A percentile compares a stretch with the other conserved stretches of the same genome.
Evolutionary conservation across 2,329 filamentous ascomycete genomes (phyloP).

Genomic region (Verruconis gallopava): DNA sequence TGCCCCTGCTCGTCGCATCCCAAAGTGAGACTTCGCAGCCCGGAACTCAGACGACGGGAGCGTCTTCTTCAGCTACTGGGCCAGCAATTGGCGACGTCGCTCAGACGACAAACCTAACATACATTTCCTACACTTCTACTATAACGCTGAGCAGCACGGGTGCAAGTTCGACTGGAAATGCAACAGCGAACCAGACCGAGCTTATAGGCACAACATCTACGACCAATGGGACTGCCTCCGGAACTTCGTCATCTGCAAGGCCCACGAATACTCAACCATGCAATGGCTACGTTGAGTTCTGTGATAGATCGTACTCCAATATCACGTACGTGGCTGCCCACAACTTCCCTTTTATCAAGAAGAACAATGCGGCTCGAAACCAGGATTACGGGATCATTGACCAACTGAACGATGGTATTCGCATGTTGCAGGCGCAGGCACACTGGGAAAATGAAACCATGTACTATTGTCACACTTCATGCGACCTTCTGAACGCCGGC

Average conservation of each 20-base stretch:
- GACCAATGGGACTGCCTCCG: neutral
- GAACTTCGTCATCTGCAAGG: constrained; percentile 16
- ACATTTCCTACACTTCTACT: constrained; percentile 1
- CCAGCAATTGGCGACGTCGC: neutral
- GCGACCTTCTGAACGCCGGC: constrained; percentile 69
- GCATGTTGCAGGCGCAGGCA: constrained; percentile 44
- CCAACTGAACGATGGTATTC: constrained; percentile 28
- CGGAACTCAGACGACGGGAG: neutral
- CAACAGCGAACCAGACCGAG: neutral
- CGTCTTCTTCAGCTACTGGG: neutral
- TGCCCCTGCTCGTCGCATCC: neutral
- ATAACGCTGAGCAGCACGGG: neutral
- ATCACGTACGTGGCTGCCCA: constrained; percentile 30
- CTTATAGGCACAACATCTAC: neutral
- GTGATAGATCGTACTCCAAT: constrained; percentile 26
- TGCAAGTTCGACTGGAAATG: neutral
- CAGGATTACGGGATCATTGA: constrained; percentile 24
- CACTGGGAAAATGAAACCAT: constrained; percentile 44
- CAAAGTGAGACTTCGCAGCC: neutral
- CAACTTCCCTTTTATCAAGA: constrained; percentile 24
- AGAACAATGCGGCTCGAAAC: constrained; percentile 24
- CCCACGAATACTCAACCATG: constrained; percentile 29
- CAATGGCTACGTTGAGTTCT: constrained; percentile 29
- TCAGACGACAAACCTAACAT: neutral
- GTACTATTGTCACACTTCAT: constrained; percentile 77